A percentile compares a stretch with the other conserved stretches of the same genome.
Evolutionary conservation across 176 grass and related monocot species (phyloP).

Genomic region (Paspalum notatum): DNA sequence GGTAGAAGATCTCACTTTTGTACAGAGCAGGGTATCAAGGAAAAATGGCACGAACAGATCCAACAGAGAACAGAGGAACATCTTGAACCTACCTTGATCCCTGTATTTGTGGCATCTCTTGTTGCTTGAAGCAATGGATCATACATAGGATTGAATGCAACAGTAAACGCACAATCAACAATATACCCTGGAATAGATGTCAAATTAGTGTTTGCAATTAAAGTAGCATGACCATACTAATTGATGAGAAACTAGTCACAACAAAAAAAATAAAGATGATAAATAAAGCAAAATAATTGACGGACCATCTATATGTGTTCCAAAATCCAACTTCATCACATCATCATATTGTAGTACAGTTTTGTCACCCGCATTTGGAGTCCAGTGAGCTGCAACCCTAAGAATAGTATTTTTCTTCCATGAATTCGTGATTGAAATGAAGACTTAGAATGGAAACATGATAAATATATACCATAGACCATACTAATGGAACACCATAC

Average conservation of each 20-base stretch:
- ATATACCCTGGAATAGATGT: conserved; percentile 69
- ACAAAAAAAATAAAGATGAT: background rate
- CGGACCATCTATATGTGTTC: conserved; percentile 92
- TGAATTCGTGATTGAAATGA: conserved; percentile 15
- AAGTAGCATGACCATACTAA: conserved; percentile 1
- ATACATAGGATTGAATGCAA: conserved; percentile 97
- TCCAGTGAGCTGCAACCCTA: conserved; percentile 99
- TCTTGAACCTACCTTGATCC: conserved; percentile 71
- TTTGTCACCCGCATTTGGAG: conserved; percentile 97
- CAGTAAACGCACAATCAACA: conserved; percentile 95
- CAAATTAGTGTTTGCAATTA: conserved; percentile 14
- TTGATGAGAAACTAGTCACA: conserved; percentile 11
- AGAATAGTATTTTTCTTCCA: conserved; percentile 16
- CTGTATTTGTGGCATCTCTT: conserved; percentile 95
- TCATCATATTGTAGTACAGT: conserved; percentile 96
- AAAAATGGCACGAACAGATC: background rate
- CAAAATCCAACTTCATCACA: conserved; percentile 99
- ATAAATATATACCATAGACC: background rate
- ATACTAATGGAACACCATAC: conserved; percentile 30
- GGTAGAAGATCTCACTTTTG: background rate
- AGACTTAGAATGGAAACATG: background rate
- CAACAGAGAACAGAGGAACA: background rate
- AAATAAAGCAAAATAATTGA: conserved; percentile 28
- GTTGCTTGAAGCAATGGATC: conserved; percentile 92
- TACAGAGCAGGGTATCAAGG: background rate